Conservation (phyloP, 805 yeast species). For the Starmerella apicola region DNA sequence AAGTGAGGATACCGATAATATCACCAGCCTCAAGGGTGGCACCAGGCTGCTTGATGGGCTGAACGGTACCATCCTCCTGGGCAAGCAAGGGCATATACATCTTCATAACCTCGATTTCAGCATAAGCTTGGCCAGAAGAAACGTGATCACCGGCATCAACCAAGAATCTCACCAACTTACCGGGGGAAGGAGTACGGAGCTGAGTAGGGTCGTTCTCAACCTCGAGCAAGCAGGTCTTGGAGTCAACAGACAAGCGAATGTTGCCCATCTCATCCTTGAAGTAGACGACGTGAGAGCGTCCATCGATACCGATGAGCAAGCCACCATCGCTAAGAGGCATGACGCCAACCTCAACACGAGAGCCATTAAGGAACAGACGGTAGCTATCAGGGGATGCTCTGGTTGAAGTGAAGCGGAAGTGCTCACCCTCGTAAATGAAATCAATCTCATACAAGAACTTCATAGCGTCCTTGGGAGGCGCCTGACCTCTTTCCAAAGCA, state of each 20-base stretch:
- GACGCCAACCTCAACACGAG: constrained; percentile 76
- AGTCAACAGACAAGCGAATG: constrained; percentile 86
- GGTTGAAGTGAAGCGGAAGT: constrained; percentile 92
- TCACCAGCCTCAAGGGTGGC: constrained; percentile 96
- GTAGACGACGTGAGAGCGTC: constrained; percentile 87
- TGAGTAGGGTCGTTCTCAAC: constrained; percentile 97
- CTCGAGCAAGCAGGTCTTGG: constrained; percentile 88
- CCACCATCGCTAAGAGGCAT: constrained; percentile 93
- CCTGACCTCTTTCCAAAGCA: constrained; percentile 91
- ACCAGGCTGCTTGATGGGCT: constrained; percentile 93
- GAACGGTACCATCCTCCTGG: constrained; percentile 85
- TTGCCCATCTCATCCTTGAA: constrained; percentile 97
- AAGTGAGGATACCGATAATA: constrained; percentile 81
- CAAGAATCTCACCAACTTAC: constrained; percentile 84
- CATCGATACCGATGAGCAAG: constrained; percentile 71
- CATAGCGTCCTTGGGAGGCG: constrained; percentile 66
- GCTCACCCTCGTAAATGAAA: constrained; percentile 85
- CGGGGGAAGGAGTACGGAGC: constrained; percentile 97
- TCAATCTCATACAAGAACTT: constrained; percentile 87
- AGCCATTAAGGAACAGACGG: constrained; percentile 86
- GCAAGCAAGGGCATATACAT: constrained; percentile 98
- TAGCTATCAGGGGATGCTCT: constrained; percentile 76
- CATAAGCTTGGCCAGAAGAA: constrained; percentile 81
- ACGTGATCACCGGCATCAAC: constrained; percentile 95
- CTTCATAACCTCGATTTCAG: constrained; percentile 99